Evolutionary conservation across 2,329 filamentous ascomycete species (phyloP).

Genomic region (Ilyonectria robusta): DNA sequence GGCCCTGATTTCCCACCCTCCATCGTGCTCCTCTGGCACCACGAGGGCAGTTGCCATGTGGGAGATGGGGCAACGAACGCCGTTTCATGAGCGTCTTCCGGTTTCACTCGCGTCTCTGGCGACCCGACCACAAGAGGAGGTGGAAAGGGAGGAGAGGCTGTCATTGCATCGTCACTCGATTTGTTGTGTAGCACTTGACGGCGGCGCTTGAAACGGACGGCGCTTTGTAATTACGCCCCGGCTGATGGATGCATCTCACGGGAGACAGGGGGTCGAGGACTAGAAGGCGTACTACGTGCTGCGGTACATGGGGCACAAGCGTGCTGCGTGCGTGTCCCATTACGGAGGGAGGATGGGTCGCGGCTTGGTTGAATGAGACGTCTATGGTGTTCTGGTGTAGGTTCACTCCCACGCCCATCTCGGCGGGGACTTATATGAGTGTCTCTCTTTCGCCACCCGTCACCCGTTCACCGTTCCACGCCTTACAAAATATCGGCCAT

Average conservation of each 20-base stretch:
- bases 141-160: not conserved
- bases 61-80: not conserved
- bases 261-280: slow-evolving; percentile 5
- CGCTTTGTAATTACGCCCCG: slow-evolving; percentile 19
- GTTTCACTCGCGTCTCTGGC: slow-evolving; percentile 22
- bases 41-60: slow-evolving; percentile 3
- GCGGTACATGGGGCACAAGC: slow-evolving; percentile 2
- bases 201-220: slow-evolving; percentile 2
- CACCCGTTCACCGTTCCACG: not conserved
- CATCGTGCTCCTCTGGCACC: not conserved
- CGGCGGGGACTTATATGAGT: not conserved
- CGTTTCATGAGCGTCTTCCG: slow-evolving; percentile 13
- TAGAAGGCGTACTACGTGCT: not conserved
- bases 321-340: slow-evolving; percentile 20
- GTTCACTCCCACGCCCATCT: not conserved
- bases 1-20: too few relatives aligned
- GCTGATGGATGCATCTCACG: slow-evolving; percentile 13
- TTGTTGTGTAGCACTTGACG: not conserved
- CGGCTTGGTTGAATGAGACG: not conserved
- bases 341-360: slow-evolving; percentile 11
- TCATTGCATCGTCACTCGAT: not conserved
- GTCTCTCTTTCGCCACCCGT: not conserved
- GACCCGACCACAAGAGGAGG: slow-evolving; percentile 4
- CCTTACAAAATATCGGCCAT: not conserved
- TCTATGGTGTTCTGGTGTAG: not conserved